Evolutionary conservation across 257 asterid genomes (phyloP).

Genomic region (Solanum megistacrolobum): DNA sequence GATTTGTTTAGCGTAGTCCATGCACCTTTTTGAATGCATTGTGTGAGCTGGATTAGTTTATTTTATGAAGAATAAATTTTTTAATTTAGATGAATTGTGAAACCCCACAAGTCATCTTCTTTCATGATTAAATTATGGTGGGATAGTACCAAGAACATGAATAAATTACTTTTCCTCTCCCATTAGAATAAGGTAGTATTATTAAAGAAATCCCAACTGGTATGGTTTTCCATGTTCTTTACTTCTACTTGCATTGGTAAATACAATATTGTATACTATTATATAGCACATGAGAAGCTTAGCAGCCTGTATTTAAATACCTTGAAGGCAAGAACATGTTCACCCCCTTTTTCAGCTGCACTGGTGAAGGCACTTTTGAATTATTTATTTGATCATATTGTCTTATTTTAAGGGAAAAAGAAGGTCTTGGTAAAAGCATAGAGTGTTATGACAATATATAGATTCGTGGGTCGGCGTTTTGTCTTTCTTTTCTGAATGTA

Average conservation of each 20-base stretch:
- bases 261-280: slow-evolving; percentile 1
- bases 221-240: slow-evolving; percentile 4
- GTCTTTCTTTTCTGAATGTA: slow-evolving; percentile 1
- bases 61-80: background rate
- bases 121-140: slow-evolving; percentile 7
- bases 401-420: slow-evolving; percentile 3
- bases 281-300: slow-evolving; percentile 25
- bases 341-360: slow-evolving; percentile 32
- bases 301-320: slow-evolving; percentile 6
- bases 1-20: background rate
- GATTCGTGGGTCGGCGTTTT: slow-evolving; percentile 4
- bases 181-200: background rate
- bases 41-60: slow-evolving; percentile 14
- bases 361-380: slow-evolving; percentile 13
- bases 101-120: slow-evolving; percentile 15
- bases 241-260: slow-evolving; percentile 1
- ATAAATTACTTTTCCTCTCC: slow-evolving; percentile 2
- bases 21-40: background rate
- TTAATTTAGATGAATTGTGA: slow-evolving; percentile 9
- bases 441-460: background rate
- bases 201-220: slow-evolving; percentile 1
- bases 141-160: slow-evolving; percentile 5
- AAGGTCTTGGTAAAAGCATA: background rate
- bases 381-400: background rate
- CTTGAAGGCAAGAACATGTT: slow-evolving; percentile 20